These are phyloP conservation scores for Xylaria sp. DNA, from an alignment of 2,329 filamentous ascomycete species.

Conservation along the genomic window DNA sequence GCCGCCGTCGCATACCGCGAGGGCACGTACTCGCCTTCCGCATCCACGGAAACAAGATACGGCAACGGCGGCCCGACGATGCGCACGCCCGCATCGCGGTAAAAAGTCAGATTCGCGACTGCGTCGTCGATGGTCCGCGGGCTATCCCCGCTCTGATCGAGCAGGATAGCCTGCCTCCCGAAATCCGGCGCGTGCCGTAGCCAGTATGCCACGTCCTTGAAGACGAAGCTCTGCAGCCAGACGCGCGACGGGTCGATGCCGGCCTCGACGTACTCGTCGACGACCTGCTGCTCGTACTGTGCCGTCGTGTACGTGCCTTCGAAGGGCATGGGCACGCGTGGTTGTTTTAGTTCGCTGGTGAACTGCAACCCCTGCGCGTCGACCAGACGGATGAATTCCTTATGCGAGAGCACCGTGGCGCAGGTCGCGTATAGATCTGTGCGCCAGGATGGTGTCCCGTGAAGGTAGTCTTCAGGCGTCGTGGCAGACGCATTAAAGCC, in stretches of 20 bases:
- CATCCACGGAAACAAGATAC: slow-evolving; percentile 66
- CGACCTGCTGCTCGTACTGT: slow-evolving; percentile 72
- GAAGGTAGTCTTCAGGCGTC: slow-evolving; percentile 67
- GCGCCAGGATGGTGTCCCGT: slow-evolving; percentile 69
- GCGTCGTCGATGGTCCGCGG: slow-evolving; percentile 63
- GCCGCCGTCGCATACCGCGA: slow-evolving; percentile 71
- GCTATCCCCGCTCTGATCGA: slow-evolving; percentile 70
- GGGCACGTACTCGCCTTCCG: slow-evolving; percentile 67
- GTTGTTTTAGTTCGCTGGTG: slow-evolving; percentile 75
- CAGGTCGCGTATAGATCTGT: slow-evolving; percentile 75
- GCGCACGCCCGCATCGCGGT: slow-evolving; percentile 67
- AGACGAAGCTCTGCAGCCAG: slow-evolving; percentile 74
- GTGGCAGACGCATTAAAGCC: slow-evolving; percentile 68
- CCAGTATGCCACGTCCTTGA: slow-evolving; percentile 74
- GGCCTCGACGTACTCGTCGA: slow-evolving; percentile 67
- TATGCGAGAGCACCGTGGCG: slow-evolving; percentile 69
- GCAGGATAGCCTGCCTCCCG: slow-evolving; percentile 70
- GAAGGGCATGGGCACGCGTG: slow-evolving; percentile 77
- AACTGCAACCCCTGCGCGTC: slow-evolving; percentile 70
- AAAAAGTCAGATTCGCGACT: slow-evolving; percentile 65
- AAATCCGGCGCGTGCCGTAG: slow-evolving; percentile 69
- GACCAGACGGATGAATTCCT: slow-evolving; percentile 70
- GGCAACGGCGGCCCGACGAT: slow-evolving; percentile 72
- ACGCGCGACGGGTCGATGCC: slow-evolving; percentile 65
- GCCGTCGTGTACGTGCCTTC: slow-evolving; percentile 71